phyloP scores from a whole-genome alignment of 2,329 filamentous ascomycete species.

The Incumbomyces lentus region DNA sequence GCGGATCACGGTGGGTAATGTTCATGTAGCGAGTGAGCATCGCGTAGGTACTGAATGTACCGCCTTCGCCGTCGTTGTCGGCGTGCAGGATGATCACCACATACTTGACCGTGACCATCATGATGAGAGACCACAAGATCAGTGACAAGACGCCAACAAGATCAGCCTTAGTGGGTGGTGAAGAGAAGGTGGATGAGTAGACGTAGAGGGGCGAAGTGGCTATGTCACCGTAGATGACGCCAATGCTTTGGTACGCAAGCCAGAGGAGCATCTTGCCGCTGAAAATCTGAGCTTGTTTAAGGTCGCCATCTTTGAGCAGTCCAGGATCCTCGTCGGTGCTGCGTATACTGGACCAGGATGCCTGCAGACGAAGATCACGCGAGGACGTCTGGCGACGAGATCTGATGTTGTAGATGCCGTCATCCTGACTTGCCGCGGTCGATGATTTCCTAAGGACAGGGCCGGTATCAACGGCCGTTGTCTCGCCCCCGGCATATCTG shows the following conservation, averaged over 20 bases:
- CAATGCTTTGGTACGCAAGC: conserved; percentile 46
- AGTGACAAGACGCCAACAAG: conserved; percentile 45
- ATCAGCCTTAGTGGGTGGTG: conserved; percentile 35
- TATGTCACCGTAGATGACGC: conserved; percentile 52
- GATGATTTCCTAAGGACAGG: not conserved
- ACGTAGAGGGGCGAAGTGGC: conserved; percentile 50
- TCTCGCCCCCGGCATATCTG: not conserved
- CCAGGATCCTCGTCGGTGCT: conserved; percentile 17
- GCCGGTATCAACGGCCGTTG: not conserved
- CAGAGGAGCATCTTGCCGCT: conserved; percentile 22
- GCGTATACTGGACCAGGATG: not conserved
- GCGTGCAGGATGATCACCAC: conserved; percentile 43
- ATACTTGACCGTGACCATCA: conserved; percentile 51
- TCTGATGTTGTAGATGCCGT: conserved; percentile 20
- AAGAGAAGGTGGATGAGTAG: conserved; percentile 43
- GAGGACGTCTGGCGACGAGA: conserved; percentile 7
- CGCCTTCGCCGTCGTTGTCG: conserved; percentile 49
- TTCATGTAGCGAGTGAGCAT: conserved; percentile 44
- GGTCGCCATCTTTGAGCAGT: conserved; percentile 15
- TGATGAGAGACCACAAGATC: conserved; percentile 44
- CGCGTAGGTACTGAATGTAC: conserved; percentile 46
- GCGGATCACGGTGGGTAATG: conserved; percentile 43
- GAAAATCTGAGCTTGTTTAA: conserved; percentile 22
- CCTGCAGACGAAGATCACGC: not conserved
- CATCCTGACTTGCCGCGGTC: not conserved